Conservation (phyloP, 1,284 basidiomycete genomes). For the Cutaneotrichosporon sp. region DNA sequence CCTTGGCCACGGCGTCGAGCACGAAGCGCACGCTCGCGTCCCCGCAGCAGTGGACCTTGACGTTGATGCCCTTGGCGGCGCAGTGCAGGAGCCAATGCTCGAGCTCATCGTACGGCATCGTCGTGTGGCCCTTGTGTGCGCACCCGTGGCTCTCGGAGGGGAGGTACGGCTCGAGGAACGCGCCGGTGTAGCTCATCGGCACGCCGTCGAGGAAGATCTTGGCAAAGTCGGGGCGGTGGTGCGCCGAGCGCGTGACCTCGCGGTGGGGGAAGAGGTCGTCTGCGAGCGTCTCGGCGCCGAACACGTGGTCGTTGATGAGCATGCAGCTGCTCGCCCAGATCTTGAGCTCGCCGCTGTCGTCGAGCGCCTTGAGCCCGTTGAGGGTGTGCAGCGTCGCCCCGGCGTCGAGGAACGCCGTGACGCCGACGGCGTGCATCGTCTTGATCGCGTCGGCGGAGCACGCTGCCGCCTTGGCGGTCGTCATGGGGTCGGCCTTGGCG, state of each 20-base stretch:
- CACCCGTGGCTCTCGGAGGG: neutral
- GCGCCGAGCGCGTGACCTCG: neutral
- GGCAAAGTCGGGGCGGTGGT: constrained; percentile 13
- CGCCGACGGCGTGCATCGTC: constrained; percentile 7
- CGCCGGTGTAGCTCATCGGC: constrained; percentile 10
- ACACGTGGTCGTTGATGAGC: constrained; percentile 16
- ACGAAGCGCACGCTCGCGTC: constrained; percentile 13
- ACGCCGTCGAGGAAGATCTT: constrained; percentile 17
- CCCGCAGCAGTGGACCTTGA: constrained; percentile 13
- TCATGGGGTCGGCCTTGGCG: neutral
- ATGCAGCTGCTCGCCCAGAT: constrained; percentile 9
- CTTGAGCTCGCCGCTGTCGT: constrained; percentile 8
- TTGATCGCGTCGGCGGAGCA: constrained; percentile 3
- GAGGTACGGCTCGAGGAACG: constrained; percentile 10
- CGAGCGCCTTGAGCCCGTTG: constrained; percentile 11
- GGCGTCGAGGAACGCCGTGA: constrained; percentile 13
- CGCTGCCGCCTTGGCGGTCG: neutral
- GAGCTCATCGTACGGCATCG: constrained; percentile 12
- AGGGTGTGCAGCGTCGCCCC: neutral
- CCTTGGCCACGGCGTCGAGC: constrained; percentile 11
- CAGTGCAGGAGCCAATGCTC: constrained; percentile 11
- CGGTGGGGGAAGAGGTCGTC: constrained; percentile 2
- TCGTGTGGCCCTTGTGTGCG: constrained; percentile 10
- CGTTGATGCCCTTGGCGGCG: constrained; percentile 9
- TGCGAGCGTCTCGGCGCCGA: constrained; percentile 6